phyloP scores from a whole-genome alignment of 2,329 filamentous ascomycete species.

The Aspergillus texensis region DNA sequence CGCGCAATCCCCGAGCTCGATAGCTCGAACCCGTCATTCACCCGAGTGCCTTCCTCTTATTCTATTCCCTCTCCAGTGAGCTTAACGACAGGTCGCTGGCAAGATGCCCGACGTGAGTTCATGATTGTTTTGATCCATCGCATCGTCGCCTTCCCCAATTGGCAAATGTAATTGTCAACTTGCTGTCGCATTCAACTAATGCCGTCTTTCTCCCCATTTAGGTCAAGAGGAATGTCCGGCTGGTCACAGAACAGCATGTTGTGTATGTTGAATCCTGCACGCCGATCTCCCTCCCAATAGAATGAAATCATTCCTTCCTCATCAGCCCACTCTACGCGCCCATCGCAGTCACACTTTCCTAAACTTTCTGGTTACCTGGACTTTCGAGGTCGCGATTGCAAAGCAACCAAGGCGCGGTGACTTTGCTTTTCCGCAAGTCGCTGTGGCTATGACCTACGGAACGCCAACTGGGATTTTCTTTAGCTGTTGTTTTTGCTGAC shows the following conservation, averaged over 20 bases:
- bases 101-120: slow-evolving; percentile 41
- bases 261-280: slow-evolving; percentile 63
- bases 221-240: slow-evolving; percentile 84
- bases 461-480: not conserved
- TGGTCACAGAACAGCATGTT: slow-evolving; percentile 87
- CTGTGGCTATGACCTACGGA: not conserved
- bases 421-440: not conserved
- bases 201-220: slow-evolving; percentile 33
- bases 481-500: slow-evolving; percentile 15
- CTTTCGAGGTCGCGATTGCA: slow-evolving; percentile 6
- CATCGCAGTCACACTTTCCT: not conserved
- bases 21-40: slow-evolving; percentile 1
- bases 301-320: not conserved
- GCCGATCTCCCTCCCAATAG: not conserved
- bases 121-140: not conserved
- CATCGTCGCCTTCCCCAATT: slow-evolving; percentile 11
- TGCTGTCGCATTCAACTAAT: slow-evolving; percentile 28
- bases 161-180: slow-evolving; percentile 3
- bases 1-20: slow-evolving; percentile 1
- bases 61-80: slow-evolving; percentile 8
- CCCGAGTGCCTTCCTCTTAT: not conserved
- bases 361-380: not conserved
- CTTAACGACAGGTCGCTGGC: slow-evolving; percentile 6
- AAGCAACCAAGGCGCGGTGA: not conserved
- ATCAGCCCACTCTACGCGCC: not conserved